Base-by-base conservation (phyloP, 2,329 filamentous ascomycete species). In the Celoporthe dispersa region DNA sequence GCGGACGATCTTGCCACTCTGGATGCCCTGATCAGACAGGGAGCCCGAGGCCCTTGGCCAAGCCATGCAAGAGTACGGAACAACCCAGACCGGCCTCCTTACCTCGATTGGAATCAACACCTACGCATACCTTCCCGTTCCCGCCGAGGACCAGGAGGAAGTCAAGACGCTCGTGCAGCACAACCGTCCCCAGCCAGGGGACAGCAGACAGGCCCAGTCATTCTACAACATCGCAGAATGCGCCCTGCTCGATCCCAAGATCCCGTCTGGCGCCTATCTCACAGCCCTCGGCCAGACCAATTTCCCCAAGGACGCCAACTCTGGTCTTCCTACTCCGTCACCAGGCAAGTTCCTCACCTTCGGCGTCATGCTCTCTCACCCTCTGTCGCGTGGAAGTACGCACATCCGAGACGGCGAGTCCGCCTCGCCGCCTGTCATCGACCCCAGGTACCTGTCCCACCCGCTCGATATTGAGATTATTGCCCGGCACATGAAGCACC, bases 341-440 rank as follows among this genome's bases (percentile, higher is more conserved):
- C 77, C 79, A 1, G 76, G 80, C 70, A 84, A 88, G 71, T 86
- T 85, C 73, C 81, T 87, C 61, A 84, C 85, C 19, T 79, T 84
- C 69, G 84, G 84, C 68, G 82, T 83, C 1, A 87, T 87, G 74
- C 86, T 87, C 28, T 84, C 85, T 16, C 88, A 89, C 69, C 87
- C 87, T 0, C 85, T 86, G 73, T 87, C 85, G 2, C 83, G 87
- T 0, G 88, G 88, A 7, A 80, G 82, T 39, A 84, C 88, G 69
- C 88, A 89, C 77, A 85, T 89, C 1, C 65, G 80, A 1, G 79
- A 82, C 55, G 77, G 81, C 3, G 75, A 77, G 22, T 81, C 81
- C 1, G 41, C 61, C 12, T 22, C 39, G 22, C 77, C 80, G 37
- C 81, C 84, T 0, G 80, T 84, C 33, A 86, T 88, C 70, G 84